Evolutionary conservation across 192 early-diverging fungal genomes (phyloP), one percentile per base, ranked within the genome.

Genomic region (Coemansia sp.): DNA sequence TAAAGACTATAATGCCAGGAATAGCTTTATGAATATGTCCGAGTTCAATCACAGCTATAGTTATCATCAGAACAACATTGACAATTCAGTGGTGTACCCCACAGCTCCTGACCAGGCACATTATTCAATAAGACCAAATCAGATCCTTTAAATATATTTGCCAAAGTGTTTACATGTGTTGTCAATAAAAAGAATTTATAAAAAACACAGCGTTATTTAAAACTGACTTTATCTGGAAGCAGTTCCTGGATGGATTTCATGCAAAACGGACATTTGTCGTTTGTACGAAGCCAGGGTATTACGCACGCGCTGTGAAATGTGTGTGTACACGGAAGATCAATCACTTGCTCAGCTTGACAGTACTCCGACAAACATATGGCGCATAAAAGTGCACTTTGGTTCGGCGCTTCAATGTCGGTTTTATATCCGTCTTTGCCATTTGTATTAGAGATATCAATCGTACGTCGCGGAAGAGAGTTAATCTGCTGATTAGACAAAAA

Each of bases 221-320:
- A 59, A 49, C 19, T 19, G 51, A 13, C 2, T 7, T 6, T 44
- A 5, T 55, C 23, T 53, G 9, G 14, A 11, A 17, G 6, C 30
- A 51, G 17, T 23, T 38, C 33, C 24, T 45, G 37, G 12, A 22
- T 47, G 2, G 61, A 44, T 46, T 78, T 57, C 40, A 71, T 67
- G 48, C 93, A 93, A 5, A 91, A 86, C 19, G 93, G 91, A 67
- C 93, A 95, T 15, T 89, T 91, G 18, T 87, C 89, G 48, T 89
- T 94, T 38, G 93, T 77, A 50, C 87, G 84, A 25, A 95, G 73
- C 93, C 95, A 98, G 14, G 81, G 83, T 41, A 86, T 83, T 44
- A 94, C 86, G 57, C 95, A 98, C 11, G 69, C 60, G 1, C 84
- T 82, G 64, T 95, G 93, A 61, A 94, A 98, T 21, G 81, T 59